Evolutionary conservation across 2,329 filamentous ascomycete species (phyloP).

Genomic region (Metarhizium anisopliae): DNA sequence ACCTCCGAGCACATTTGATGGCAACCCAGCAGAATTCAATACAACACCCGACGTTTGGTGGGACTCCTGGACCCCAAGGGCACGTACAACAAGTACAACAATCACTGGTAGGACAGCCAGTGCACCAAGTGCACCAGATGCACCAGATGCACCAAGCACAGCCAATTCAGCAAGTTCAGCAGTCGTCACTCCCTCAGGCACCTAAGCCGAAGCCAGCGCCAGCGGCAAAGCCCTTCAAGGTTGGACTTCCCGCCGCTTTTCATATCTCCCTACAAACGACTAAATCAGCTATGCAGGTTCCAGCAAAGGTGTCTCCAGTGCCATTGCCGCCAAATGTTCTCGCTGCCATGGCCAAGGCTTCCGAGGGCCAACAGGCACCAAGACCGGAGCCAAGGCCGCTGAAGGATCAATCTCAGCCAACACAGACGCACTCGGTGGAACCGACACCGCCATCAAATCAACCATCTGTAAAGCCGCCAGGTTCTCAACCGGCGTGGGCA

Average conservation of each 20-base stretch:
- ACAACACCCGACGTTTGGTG: conserved; percentile 8
- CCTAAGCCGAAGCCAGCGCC: conserved; percentile 16
- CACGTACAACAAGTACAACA: background rate
- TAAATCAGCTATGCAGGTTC: conserved; percentile 22
- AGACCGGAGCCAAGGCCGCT: background rate
- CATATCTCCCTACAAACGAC: conserved; percentile 16
- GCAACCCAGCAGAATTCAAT: conserved; percentile 19
- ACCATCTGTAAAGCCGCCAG: background rate
- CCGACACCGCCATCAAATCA: background rate
- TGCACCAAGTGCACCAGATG: too few relatives aligned
- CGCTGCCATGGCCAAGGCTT: conserved; percentile 23
- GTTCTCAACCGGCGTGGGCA: background rate
- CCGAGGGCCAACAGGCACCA: background rate
- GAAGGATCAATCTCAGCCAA: background rate
- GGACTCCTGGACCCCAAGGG: background rate
- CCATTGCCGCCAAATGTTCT: conserved; percentile 34
- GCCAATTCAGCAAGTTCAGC: background rate
- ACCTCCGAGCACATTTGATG: conserved; percentile 36
- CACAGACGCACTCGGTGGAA: background rate
- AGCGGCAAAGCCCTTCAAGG: conserved; percentile 22
- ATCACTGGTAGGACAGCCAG: background rate
- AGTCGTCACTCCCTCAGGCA: conserved; percentile 5
- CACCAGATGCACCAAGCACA: background rate
- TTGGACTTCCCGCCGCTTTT: conserved; percentile 18
- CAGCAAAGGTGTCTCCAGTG: conserved; percentile 33